Percentiles rank a stretch among this genome's conserved stretches.
Conservation (phyloP, 495 filamentous ascomycete species). For the Mytilinidion resinicola region DNA sequence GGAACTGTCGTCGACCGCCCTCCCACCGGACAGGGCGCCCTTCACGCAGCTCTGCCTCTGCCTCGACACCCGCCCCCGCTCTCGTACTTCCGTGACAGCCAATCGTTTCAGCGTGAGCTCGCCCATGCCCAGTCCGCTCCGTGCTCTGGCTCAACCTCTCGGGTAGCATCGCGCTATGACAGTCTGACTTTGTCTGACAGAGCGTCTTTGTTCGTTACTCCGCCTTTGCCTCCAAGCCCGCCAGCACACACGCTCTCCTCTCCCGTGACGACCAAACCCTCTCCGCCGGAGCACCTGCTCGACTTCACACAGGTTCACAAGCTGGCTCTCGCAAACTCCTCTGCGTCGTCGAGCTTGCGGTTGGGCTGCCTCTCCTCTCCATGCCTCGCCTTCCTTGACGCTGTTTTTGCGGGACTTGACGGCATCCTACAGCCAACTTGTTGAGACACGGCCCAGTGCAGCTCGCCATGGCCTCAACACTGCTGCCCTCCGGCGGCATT, state of each 20-base stretch:
- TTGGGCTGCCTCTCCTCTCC: constrained; percentile 21
- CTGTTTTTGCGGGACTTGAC: constrained; percentile 16
- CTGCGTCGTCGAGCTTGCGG: constrained; percentile 7
- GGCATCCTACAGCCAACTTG: constrained; percentile 7
- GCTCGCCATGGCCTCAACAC: constrained; percentile 13
- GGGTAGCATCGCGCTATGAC: constrained; percentile 28
- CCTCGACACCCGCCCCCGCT: neutral
- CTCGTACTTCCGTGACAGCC: constrained; percentile 23
- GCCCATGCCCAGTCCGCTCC: constrained; percentile 16
- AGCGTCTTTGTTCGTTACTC: constrained; percentile 24
- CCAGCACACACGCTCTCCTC: constrained; percentile 14
- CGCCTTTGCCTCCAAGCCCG: constrained; percentile 12
- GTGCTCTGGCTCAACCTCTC: constrained; percentile 5
- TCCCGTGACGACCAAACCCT: neutral
- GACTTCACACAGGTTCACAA: neutral
- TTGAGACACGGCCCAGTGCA: neutral
- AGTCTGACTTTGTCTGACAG: constrained; percentile 27
- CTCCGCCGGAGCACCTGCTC: neutral
- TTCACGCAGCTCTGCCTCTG: neutral
- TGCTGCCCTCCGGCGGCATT: constrained; percentile 18
- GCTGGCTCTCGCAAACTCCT: constrained; percentile 8
- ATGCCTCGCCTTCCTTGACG: constrained; percentile 26
- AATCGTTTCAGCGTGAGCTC: constrained; percentile 28
- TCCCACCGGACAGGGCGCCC: too few relatives aligned
- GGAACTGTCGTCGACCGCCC: too few relatives aligned